Evolutionary conservation across 208 protist species (phyloP), one percentile per base, ranked within the genome.

Genomic region (Acanthamoeba polyphaga): DNA sequence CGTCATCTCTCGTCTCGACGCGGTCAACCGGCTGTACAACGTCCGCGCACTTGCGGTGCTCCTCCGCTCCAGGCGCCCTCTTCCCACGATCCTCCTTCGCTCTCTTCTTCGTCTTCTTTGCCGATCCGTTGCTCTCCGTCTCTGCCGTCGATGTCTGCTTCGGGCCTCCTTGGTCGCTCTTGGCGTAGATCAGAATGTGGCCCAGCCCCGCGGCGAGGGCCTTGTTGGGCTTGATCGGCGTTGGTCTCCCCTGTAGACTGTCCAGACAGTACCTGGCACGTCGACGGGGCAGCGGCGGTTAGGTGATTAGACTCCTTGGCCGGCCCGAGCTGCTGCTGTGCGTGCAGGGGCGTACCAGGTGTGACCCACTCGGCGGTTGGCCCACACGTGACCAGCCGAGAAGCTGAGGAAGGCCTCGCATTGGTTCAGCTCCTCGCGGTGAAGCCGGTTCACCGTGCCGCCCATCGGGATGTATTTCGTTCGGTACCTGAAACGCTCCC

Each of bases 381-480:
- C 76, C 76, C 76, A 85, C 29, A 85, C 76, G 76, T 85, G 76
- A 7, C 76, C 76, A 1, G 7, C 76, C 2, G 76, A 85, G 43
- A 85, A 85, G 76, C 76, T 60, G 46, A 85, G 49, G 24, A 85
- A 49, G 46, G 76, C 76, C 9, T 58, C 38, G 49, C 76, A 85
- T 1, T 85, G 46, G 12, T 29, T 38, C 7, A 43, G 66, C 66
- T 74, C 66, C 29, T 74, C 66, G 9, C 66, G 66, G 19, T 38
- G 8, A 3, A 68, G 62, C 29, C 66, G 66, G 29, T 29, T 12
- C 66, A 74, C 66, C 66, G 66, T 74, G 12, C 66, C 66, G 29
- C 66, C 66, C 66, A 74, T 74, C 29, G 66, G 66, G 29, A 74
- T 74, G 66, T 74, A 74, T 7, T 38, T 74, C 15, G 66, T 74